phyloP scores from a whole-genome alignment of 2,329 filamentous ascomycete species.

The Paraconiothyrium brasiliense region DNA sequence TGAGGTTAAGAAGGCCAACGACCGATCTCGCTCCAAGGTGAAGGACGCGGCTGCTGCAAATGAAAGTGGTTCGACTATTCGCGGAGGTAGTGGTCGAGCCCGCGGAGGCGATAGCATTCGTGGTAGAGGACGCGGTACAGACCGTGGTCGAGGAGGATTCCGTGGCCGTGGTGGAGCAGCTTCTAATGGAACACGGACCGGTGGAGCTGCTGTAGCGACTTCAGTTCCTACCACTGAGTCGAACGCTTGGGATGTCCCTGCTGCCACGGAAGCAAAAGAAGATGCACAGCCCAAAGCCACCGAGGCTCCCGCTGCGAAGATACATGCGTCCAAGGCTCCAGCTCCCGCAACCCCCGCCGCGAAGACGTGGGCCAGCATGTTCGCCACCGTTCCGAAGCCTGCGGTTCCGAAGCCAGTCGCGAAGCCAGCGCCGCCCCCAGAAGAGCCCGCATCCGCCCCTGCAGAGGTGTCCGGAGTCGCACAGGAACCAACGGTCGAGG shows the following conservation, averaged over 20 bases:
- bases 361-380: slow-evolving; percentile 66
- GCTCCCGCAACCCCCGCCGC: slow-evolving; percentile 45
- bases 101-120: slow-evolving; percentile 50
- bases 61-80: slow-evolving; percentile 53
- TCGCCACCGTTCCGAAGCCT: slow-evolving; percentile 57
- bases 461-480: slow-evolving; percentile 52
- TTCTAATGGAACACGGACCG: slow-evolving; percentile 68
- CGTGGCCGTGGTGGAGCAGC: slow-evolving; percentile 69
- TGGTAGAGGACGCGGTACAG: slow-evolving; percentile 69
- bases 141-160: slow-evolving; percentile 61
- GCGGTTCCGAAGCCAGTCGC: slow-evolving; percentile 47
- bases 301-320: slow-evolving; percentile 36
- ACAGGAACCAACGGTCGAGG: slow-evolving; percentile 47
- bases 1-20: slow-evolving; percentile 82
- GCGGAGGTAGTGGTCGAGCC: slow-evolving; percentile 33
- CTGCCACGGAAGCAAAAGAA: slow-evolving; percentile 40
- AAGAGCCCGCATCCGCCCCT: slow-evolving; percentile 43
- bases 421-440: slow-evolving; percentile 48
- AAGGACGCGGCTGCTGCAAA: slow-evolving; percentile 68
- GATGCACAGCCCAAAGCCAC: slow-evolving; percentile 32
- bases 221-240: slow-evolving; percentile 78
- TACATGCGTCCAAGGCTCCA: slow-evolving; percentile 46
- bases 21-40: slow-evolving; percentile 74
- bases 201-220: slow-evolving; percentile 55
- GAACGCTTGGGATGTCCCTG: slow-evolving; percentile 65